Evolutionary conservation across 2,329 filamentous ascomycete species (phyloP).

Genomic region (Clonostachys sp.): DNA sequence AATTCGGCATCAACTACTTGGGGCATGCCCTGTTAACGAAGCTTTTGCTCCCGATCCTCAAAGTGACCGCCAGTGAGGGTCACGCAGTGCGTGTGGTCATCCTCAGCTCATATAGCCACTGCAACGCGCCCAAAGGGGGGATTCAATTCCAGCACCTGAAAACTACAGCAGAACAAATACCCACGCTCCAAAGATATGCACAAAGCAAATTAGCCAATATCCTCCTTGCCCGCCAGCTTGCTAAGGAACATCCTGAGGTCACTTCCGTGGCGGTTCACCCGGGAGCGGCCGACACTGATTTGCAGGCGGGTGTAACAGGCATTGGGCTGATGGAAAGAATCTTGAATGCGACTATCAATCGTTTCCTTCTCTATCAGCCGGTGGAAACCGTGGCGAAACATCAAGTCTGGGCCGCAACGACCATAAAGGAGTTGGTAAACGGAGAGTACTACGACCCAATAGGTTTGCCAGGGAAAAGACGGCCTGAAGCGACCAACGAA

Average conservation of each 20-base stretch:
- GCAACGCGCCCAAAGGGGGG: slow-evolving; percentile 6
- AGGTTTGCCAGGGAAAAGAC: slow-evolving; percentile 9
- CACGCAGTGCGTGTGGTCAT: slow-evolving; percentile 12
- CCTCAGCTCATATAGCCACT: slow-evolving; percentile 11
- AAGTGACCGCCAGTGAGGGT: slow-evolving; percentile 9
- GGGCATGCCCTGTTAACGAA: slow-evolving; percentile 48
- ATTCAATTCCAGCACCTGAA: slow-evolving; percentile 14
- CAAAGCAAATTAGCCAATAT: slow-evolving; percentile 17
- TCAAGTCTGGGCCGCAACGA: slow-evolving; percentile 8
- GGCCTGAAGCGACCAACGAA: slow-evolving; percentile 8
- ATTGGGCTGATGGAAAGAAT: neutral
- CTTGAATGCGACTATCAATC: neutral
- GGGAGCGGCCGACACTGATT: slow-evolving; percentile 12
- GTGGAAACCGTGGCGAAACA: slow-evolving; percentile 5
- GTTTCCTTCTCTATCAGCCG: neutral
- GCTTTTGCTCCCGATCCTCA: slow-evolving; percentile 34
- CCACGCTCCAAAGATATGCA: slow-evolving; percentile 10
- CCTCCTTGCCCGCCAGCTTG: slow-evolving; percentile 12
- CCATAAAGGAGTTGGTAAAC: slow-evolving; percentile 6
- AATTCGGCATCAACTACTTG: slow-evolving; percentile 49
- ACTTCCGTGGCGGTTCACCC: slow-evolving; percentile 11
- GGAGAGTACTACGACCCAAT: slow-evolving; percentile 18
- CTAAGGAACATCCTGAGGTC: slow-evolving; percentile 8
- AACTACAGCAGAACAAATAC: slow-evolving; percentile 6
- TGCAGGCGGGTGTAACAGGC: slow-evolving; percentile 3